Base-by-base conservation (phyloP, 306 rosid genomes). In the Lablab purpureus region DNA sequence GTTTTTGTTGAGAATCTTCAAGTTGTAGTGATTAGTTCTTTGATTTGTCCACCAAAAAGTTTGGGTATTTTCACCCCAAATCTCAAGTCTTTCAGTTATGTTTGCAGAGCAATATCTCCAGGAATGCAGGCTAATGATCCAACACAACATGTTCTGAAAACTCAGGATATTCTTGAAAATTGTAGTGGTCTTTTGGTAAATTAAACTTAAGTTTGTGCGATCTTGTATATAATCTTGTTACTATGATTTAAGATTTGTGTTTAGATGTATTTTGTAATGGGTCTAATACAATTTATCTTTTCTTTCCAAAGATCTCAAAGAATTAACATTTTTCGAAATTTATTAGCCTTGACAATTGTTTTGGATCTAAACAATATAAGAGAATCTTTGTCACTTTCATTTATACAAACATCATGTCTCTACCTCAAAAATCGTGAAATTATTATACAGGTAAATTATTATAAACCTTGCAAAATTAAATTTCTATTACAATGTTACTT, bases 91-190 rank as follows among this genome's bases (percentile, higher is more conserved):
- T 79, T 79, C 40, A 4, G 2, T 14, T 74, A 19, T 15, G 10
- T 47, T 10, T 67, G 7, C 30, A 50, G 30, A 23, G 28, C 76
- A 11, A 23, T 10, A 11, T 3, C 15, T 34, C 18, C 5, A 0
- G 7, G 5, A 10, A 47, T 18, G 21, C 14, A 22, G 3, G 0
- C 1, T 34, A 2, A 10, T 21, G 0, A 0, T 8, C 0, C 0
- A 7, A 5, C n/a, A 45, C n/a, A 17, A 1, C 30, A 0, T 5
- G 1, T 74, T 19, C 7, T 47, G 4, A 75, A 43, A 54, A 51
- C 66, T 0, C 14, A 51, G 1, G 84, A 84, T 30, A 51, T 84
- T 74, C 45, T 84, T 11, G 81, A 84, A 58, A 22, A 54, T 18
- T 70, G 73, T 34, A 47, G 75, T 1, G 54, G 22, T 21, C 65